Conservation (phyloP, 495 filamentous ascomycete species). For the Podospora sp. region DNA sequence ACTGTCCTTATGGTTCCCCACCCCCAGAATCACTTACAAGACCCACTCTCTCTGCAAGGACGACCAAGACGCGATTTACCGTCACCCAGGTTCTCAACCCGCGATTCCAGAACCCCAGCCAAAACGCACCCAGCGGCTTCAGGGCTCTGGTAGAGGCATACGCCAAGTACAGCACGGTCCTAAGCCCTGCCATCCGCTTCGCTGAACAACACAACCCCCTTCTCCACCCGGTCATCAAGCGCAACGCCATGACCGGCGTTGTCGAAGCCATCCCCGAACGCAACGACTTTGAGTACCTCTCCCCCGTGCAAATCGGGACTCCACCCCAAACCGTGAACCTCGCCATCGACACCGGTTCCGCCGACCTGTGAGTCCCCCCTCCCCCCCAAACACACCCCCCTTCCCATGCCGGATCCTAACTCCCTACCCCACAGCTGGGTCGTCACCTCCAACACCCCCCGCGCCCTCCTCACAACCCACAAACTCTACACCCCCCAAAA, state of each 20-base stretch:
- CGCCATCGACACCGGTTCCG: constrained; percentile 72
- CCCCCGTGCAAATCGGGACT: constrained; percentile 62
- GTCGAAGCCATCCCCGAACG: constrained; percentile 57
- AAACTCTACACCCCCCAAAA: constrained; percentile 56
- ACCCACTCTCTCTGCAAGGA: not conserved
- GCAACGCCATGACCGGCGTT: constrained; percentile 41
- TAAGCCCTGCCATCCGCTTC: constrained; percentile 30
- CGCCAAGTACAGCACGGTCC: constrained; percentile 54
- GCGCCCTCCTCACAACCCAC: constrained; percentile 43
- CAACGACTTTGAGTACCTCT: constrained; percentile 64
- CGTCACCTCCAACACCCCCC: constrained; percentile 21
- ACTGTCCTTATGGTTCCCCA: too few species aligned
- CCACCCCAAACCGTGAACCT: constrained; percentile 59
- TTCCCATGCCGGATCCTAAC: constrained; percentile 30
- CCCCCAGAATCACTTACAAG: too few species aligned
- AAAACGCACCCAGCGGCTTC: constrained; percentile 39
- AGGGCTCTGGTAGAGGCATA: constrained; percentile 58
- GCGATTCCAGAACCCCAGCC: constrained; percentile 29
- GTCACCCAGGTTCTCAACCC: constrained; percentile 54
- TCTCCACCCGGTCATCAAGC: constrained; percentile 2
- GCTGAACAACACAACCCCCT: constrained; percentile 31
- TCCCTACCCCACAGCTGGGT: constrained; percentile 20
- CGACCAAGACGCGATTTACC: constrained; percentile 40
- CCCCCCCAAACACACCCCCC: constrained; percentile 59
- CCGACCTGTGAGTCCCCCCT: constrained; percentile 59